phyloP scores from a whole-genome alignment of 2,329 filamentous ascomycete genomes.

The Exophiala aquamarina region DNA sequence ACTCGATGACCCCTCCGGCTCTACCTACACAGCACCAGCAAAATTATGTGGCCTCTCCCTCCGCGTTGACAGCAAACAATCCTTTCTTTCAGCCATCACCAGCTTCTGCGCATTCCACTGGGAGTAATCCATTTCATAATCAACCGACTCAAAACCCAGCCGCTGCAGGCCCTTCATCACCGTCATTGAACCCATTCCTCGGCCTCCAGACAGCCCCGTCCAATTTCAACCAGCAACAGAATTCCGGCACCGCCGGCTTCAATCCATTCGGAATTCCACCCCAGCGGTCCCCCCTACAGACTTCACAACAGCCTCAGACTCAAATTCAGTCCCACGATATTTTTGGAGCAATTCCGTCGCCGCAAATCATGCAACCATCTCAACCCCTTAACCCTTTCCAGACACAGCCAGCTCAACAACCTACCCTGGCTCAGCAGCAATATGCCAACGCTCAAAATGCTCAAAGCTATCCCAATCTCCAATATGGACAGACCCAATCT shows the following conservation, averaged over 20 bases:
- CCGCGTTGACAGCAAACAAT: slow-evolving; percentile 31
- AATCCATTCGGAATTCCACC: slow-evolving; percentile 29
- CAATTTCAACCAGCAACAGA: slow-evolving; percentile 23
- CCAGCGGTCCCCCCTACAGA: slow-evolving; percentile 12
- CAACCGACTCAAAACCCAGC: slow-evolving; percentile 7
- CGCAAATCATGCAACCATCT: slow-evolving; percentile 28
- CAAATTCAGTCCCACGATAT: slow-evolving; percentile 21
- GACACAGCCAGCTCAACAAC: slow-evolving; percentile 9
- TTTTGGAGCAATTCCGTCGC: slow-evolving; percentile 17
- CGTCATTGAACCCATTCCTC: slow-evolving; percentile 26
- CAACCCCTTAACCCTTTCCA: slow-evolving; percentile 22
- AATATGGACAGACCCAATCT: slow-evolving; percentile 21
- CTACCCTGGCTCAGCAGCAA: slow-evolving; percentile 23
- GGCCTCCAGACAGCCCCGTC: slow-evolving; percentile 9
- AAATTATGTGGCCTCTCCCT: slow-evolving; percentile 25
- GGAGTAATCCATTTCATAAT: slow-evolving; percentile 26
- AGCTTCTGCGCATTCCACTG: slow-evolving; percentile 23
- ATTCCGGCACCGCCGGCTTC: slow-evolving; percentile 9
- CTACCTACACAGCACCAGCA: slow-evolving; percentile 32
- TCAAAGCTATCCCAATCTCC: slow-evolving; percentile 19
- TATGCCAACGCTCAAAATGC: background rate
- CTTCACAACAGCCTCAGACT: slow-evolving; percentile 14
- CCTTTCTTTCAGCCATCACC: slow-evolving; percentile 43
- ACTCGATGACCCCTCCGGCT: slow-evolving; percentile 44
- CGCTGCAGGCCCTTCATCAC: slow-evolving; percentile 13